Conservation (phyloP, 2,329 filamentous ascomycete genomes). For the Ceratocystis harringtonii region DNA sequence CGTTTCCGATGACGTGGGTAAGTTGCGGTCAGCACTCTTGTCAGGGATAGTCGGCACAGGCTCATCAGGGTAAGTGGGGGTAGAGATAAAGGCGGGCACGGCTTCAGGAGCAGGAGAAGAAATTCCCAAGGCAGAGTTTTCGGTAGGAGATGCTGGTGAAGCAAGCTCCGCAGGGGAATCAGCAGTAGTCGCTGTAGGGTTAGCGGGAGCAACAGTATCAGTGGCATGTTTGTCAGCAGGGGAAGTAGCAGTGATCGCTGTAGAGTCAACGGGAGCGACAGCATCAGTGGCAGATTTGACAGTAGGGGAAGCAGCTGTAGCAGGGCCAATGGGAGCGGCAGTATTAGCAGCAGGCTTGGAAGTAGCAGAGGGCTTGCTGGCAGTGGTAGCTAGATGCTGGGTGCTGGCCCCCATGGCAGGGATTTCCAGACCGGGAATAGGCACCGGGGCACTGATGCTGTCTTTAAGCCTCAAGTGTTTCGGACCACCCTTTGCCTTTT, state of each 20-base stretch:
- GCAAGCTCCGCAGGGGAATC: background rate
- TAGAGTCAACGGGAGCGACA: background rate
- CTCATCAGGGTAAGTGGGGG: background rate
- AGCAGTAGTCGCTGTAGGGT: background rate
- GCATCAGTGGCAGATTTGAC: background rate
- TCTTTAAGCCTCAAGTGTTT: constrained; percentile 20
- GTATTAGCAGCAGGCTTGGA: background rate
- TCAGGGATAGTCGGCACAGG: background rate
- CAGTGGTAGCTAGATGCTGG: background rate
- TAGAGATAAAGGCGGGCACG: background rate
- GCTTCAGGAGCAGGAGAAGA: background rate
- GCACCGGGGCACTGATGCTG: background rate
- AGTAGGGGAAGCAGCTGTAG: background rate
- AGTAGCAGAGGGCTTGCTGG: background rate
- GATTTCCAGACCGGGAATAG: background rate
- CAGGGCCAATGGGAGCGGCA: background rate
- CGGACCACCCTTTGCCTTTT: constrained; percentile 14
- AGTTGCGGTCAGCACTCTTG: background rate
- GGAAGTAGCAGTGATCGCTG: background rate
- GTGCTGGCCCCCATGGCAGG: background rate
- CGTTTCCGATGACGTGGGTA: background rate
- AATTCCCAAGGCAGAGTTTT: background rate
- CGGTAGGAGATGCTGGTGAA: background rate
- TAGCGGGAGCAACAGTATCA: background rate
- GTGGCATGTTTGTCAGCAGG: background rate